Conservation (phyloP, 495 filamentous ascomycete genomes). For the Xylaria venustula region DNA sequence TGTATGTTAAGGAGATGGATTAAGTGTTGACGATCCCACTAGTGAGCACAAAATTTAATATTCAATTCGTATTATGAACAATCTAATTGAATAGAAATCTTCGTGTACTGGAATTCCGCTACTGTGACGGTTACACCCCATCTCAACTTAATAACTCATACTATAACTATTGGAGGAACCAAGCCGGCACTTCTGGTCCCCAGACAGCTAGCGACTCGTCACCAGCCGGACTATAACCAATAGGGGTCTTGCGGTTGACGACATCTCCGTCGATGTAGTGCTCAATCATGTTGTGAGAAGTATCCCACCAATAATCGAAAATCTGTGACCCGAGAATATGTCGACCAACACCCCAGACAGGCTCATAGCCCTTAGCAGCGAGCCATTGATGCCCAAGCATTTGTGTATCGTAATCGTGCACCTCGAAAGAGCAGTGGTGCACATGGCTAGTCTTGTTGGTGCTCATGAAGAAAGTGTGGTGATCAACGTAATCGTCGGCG, state of each 20-base stretch:
- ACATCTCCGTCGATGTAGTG: slow-evolving; percentile 60
- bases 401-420: slow-evolving; percentile 64
- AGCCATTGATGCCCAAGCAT: slow-evolving; percentile 61
- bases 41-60: too few species aligned
- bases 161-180: neutral
- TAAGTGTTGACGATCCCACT: too few species aligned
- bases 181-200: slow-evolving; percentile 24
- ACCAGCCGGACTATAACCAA: slow-evolving; percentile 23
- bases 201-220: slow-evolving; percentile 31
- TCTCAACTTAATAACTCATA: neutral
- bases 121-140: neutral
- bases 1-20: too few species aligned
- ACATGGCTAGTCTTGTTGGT: slow-evolving; percentile 43
- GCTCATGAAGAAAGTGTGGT: slow-evolving; percentile 59
- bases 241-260: slow-evolving; percentile 49
- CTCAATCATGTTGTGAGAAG: slow-evolving; percentile 51
- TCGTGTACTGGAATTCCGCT: too few species aligned
- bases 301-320: slow-evolving; percentile 63
- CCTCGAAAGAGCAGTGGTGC: slow-evolving; percentile 61
- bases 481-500: slow-evolving; percentile 39
- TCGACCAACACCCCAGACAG: slow-evolving; percentile 62
- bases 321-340: slow-evolving; percentile 55
- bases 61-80: too few species aligned
- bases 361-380: slow-evolving; percentile 49
- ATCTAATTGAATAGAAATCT: too few species aligned